phyloP scores from a whole-genome alignment of 768 basidiomycete species.

The Leucocoprinus leucothites region DNA sequence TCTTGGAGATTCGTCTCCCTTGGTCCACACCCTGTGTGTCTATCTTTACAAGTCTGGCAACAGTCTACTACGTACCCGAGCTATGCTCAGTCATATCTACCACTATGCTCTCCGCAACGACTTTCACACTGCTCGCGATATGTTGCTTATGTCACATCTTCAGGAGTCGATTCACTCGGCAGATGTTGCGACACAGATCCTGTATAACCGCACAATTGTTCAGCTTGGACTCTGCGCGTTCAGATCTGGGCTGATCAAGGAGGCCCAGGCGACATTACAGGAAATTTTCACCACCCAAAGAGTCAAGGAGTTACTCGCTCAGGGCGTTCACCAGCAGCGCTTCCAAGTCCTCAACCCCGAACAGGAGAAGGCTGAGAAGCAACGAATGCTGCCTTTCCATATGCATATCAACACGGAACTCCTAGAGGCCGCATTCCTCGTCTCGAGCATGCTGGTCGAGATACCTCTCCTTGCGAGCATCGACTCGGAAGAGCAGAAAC shows the following conservation, averaged over 20 bases:
- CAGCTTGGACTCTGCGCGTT: constrained; percentile 97
- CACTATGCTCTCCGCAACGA: constrained; percentile 96
- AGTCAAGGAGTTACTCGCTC: constrained; percentile 95
- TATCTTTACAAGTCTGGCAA: constrained; percentile 92
- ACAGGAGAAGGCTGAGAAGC: constrained; percentile 95
- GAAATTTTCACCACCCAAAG: constrained; percentile 97
- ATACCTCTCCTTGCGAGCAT: constrained; percentile 93
- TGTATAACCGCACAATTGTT: constrained; percentile 97
- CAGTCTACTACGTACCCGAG: constrained; percentile 89
- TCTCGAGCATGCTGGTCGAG: constrained; percentile 98
- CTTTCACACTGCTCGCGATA: constrained; percentile 95
- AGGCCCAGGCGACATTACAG: constrained; percentile 87
- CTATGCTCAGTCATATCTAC: constrained; percentile 97
- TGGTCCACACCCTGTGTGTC: constrained; percentile 87
- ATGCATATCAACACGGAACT: constrained; percentile 99
- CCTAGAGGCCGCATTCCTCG: constrained; percentile 94
- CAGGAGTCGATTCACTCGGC: constrained; percentile 96
- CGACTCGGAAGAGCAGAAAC: constrained; percentile 90
- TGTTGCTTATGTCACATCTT: constrained; percentile 98
- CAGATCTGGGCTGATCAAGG: constrained; percentile 90
- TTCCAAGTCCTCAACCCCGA: constrained; percentile 87
- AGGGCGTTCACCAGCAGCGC: constrained; percentile 91
- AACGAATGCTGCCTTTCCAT: constrained; percentile 96
- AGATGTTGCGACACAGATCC: constrained; percentile 94
- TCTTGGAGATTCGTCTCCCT: constrained; percentile 58